Evolutionary conservation across 2,329 filamentous ascomycete genomes (phyloP), one percentile per base, ranked within the genome.

Genomic region (Alternaria sp.): DNA sequence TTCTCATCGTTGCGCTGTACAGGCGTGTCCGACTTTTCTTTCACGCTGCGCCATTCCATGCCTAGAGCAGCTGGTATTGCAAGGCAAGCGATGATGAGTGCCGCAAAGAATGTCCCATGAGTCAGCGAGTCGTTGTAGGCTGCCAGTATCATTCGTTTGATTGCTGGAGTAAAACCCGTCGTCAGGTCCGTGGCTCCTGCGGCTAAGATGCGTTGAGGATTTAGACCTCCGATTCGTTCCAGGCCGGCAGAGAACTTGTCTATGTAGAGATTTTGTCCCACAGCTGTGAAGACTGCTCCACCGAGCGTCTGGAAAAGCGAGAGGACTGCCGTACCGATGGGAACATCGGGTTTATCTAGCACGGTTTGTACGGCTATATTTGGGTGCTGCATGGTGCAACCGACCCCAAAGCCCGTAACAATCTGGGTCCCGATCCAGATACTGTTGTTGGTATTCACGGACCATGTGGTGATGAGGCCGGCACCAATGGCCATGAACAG

Each of bases 21-120:
- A 20, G 42, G 16, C 9, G 24, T 16, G 7, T 39, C 49, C 38
- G 61, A 53, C 6, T 59, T 63, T 20, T 84, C 85, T 78, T 90
- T 91, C 56, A 91, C 87, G 64, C 82, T 89, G 66, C 81, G 83
- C 88, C 88, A 91, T 75, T 91, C 87, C 76, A 91, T 84, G 1
- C 78, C 76, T 1, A 84, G 61, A 0, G 84, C 81, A 0, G 85
- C 88, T 4, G 89, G 57, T 11, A 89, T 76, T 2, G 81, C 82
- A 4, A 89, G 65, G 28, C 81, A 82, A 1, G 84, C 81, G 69
- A 89, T 79, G 6, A 85, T 83, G 8, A 89, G 77, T 4, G 82
- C 84, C 7, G 90, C 85, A 55, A 86, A 83, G 69, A 90, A 92
- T 0, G 84, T 73, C 1, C 73, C 74, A 18, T 74, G 54, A 26